phyloP scores from a whole-genome alignment of 177 flowering plant genomes.

The Vitis hybrid region DNA sequence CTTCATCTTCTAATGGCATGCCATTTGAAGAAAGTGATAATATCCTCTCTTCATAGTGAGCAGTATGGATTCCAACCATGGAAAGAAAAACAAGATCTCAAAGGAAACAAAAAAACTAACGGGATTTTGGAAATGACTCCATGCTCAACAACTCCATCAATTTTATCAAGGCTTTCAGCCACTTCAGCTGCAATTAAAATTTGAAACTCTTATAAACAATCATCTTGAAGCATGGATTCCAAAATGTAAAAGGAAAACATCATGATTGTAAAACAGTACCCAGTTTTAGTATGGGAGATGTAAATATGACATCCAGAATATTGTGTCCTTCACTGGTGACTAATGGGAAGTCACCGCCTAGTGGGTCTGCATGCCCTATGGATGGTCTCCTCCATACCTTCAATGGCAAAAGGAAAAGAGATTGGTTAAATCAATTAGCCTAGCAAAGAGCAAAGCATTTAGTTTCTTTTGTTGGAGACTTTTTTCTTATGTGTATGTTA shows the following conservation, averaged over 20 bases:
- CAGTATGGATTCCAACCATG: not conserved
- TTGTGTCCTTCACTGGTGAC: constrained; percentile 66
- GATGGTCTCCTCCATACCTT: constrained; percentile 78
- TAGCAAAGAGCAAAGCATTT: not conserved
- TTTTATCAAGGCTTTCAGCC: constrained; percentile 51
- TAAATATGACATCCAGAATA: constrained; percentile 69
- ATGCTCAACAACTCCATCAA: constrained; percentile 68
- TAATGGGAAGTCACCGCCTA: constrained; percentile 66
- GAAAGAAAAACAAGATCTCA: not conserved
- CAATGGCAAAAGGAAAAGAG: constrained; percentile 8
- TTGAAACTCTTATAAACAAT: not conserved
- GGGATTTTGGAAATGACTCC: constrained; percentile 48
- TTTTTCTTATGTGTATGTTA: too few species aligned
- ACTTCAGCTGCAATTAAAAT: constrained; percentile 49
- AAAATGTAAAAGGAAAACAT: not conserved
- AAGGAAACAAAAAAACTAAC: constrained; percentile 29
- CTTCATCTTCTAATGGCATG: too few species aligned
- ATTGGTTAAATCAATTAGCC: not conserved
- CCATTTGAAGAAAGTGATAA: too few species aligned
- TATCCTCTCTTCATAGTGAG: too few species aligned
- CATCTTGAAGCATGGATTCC: not conserved
- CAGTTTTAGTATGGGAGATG: constrained; percentile 64
- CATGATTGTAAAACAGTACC: constrained; percentile 27
- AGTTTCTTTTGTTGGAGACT: too few species aligned
- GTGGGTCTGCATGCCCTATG: constrained; percentile 55